Evolutionary conservation across 2,329 filamentous ascomycete genomes (phyloP).

Genomic region (Aaosphaeria arxii): DNA sequence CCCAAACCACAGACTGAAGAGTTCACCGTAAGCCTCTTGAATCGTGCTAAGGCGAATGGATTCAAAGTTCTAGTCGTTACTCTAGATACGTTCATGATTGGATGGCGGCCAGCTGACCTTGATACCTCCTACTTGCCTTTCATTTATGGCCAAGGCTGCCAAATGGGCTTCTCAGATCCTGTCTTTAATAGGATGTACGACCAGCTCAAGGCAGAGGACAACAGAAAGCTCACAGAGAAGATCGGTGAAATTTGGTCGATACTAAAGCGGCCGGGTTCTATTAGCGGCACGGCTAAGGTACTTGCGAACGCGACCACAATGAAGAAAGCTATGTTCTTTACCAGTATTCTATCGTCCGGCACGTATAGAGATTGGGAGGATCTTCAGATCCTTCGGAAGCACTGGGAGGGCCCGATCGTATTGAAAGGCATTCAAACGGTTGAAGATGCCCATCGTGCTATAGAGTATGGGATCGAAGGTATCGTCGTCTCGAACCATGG

Average conservation of each 20-base stretch:
- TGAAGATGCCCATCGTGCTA: slow-evolving; percentile 33
- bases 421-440: slow-evolving; percentile 39
- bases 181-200: slow-evolving; percentile 34
- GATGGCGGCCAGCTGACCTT: slow-evolving; percentile 67
- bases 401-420: slow-evolving; percentile 39
- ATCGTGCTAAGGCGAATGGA: slow-evolving; percentile 59
- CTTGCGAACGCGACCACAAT: slow-evolving; percentile 31
- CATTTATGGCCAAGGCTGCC: slow-evolving; percentile 41
- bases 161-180: slow-evolving; percentile 35
- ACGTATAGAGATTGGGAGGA: slow-evolving; percentile 35
- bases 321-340: slow-evolving; percentile 37
- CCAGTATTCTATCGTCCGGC: slow-evolving; percentile 31
- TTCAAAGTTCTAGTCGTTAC: slow-evolving; percentile 69
- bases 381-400: slow-evolving; percentile 25
- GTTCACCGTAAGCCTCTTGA: slow-evolving; percentile 62
- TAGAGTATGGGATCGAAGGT: slow-evolving; percentile 34
- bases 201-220: slow-evolving; percentile 29
- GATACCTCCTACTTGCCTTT: slow-evolving; percentile 63
- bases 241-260: slow-evolving; percentile 35
- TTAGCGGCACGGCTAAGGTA: slow-evolving; percentile 29
- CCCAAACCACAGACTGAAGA: slow-evolving; percentile 62
- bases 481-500: slow-evolving; percentile 40
- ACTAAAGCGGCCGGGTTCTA: slow-evolving; percentile 33
- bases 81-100: slow-evolving; percentile 66
- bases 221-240: slow-evolving; percentile 27